Percentiles rank a stretch among this genome's conserved stretches.
phyloP scores from a whole-genome alignment of 495 filamentous ascomycete species.

The Penicillium silybi region DNA sequence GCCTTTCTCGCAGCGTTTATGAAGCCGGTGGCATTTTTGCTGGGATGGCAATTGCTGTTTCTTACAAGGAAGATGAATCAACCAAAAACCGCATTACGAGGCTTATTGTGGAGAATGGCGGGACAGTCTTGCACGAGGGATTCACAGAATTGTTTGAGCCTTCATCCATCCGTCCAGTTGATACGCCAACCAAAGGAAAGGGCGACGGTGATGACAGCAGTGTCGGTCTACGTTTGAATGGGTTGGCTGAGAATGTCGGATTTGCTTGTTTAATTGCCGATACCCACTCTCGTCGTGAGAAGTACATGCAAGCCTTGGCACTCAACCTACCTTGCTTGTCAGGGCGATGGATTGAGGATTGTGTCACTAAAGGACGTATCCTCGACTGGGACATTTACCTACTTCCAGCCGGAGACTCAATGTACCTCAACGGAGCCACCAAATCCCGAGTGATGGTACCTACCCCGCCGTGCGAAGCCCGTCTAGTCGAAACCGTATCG shows the following conservation, averaged over 20 bases:
- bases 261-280: conserved; percentile 87
- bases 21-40: conserved; percentile 52
- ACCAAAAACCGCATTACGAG: conserved; percentile 46
- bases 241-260: conserved; percentile 52
- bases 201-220: conserved; percentile 7
- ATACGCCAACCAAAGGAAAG: conserved; percentile 25
- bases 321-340: conserved; percentile 83
- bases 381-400: conserved; percentile 80
- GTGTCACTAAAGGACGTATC: conserved; percentile 53
- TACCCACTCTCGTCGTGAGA: conserved; percentile 78
- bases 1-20: conserved; percentile 36
- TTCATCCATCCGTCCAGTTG: conserved; percentile 32
- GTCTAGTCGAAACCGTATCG: conserved; percentile 52
- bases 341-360: conserved; percentile 74
- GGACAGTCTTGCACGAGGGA: conserved; percentile 64
- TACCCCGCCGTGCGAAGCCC: conserved; percentile 54
- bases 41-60: conserved; percentile 78
- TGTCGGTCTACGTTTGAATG: conserved; percentile 42
- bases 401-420: conserved; percentile 77
- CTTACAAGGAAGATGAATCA: conserved; percentile 57
- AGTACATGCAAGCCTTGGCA: conserved; percentile 94
- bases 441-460: conserved; percentile 64
- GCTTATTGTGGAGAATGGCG: conserved; percentile 61
- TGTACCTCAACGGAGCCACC: conserved; percentile 70
- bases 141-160: conserved; percentile 81